Conservation (phyloP, 2,329 filamentous ascomycete genomes). For the Grosmannia huntii region DNA sequence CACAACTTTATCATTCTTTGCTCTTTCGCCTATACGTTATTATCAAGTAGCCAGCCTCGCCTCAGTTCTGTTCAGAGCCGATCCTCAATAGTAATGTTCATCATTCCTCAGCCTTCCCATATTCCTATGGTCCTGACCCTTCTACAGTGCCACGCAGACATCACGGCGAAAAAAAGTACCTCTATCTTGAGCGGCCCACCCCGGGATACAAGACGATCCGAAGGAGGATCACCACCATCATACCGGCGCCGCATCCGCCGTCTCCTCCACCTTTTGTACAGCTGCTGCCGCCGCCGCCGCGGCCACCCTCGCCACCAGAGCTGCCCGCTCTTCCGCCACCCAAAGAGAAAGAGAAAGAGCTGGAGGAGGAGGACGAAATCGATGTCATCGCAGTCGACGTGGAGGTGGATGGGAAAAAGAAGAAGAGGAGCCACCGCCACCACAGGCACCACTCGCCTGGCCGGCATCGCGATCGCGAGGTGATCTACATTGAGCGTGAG, state of each 20-base stretch:
- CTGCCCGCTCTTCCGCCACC: no score
- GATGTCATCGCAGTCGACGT: slow-evolving; percentile 31
- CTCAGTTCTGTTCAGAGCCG: no score
- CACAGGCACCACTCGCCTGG: slow-evolving; percentile 1
- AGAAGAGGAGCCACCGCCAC: no score
- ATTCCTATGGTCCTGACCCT: neutral
- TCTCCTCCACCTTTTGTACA: neutral
- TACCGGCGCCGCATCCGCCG: slow-evolving; percentile 11
- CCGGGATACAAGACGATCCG: slow-evolving; percentile 23
- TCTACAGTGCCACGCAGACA: slow-evolving; percentile 9
- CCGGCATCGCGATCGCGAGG: slow-evolving; percentile 18
- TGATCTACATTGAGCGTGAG: slow-evolving; percentile 35
- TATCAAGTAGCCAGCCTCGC: no score
- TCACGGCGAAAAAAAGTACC: slow-evolving; percentile 21
- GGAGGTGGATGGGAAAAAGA: slow-evolving; percentile 16
- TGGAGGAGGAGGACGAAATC: slow-evolving; percentile 11
- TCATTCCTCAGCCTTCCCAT: neutral
- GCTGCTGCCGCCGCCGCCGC: slow-evolving; percentile 1
- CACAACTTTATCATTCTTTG: no score
- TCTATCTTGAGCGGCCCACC: slow-evolving; percentile 27
- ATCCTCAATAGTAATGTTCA: no score
- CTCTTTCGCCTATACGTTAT: no score
- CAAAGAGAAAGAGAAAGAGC: neutral
- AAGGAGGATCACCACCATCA: slow-evolving; percentile 24
- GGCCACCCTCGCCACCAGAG: neutral